Evolutionary conservation across 2,329 filamentous ascomycete species (phyloP).

Genomic region (Aspergillus neoniger): DNA sequence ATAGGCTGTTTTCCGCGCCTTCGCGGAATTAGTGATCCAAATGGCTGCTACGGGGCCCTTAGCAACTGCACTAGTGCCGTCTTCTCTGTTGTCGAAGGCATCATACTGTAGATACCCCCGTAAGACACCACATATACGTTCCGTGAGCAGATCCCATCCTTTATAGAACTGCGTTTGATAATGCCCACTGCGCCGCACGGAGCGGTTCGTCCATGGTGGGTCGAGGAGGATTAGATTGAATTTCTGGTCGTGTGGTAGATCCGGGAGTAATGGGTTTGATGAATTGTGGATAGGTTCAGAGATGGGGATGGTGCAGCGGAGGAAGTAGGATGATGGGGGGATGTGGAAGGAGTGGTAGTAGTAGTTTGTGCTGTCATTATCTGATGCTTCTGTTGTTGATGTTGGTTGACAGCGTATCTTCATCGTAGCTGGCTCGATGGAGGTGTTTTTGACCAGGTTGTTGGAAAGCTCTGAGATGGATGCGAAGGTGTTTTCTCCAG

Average conservation of each 20-base stretch:
- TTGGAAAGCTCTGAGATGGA: slow-evolving; percentile 25
- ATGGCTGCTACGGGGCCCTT: slow-evolving; percentile 51
- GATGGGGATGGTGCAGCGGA: slow-evolving; percentile 42
- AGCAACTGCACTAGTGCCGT: background rate
- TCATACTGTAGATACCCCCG: slow-evolving; percentile 42
- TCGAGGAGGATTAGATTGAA: slow-evolving; percentile 64
- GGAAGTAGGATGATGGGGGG: slow-evolving; percentile 53
- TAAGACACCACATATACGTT: slow-evolving; percentile 48
- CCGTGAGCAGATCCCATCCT: slow-evolving; percentile 31
- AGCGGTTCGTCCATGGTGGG: slow-evolving; percentile 65
- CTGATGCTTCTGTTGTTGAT: background rate
- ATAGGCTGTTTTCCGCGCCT: slow-evolving; percentile 51
- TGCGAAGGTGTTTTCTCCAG: slow-evolving; percentile 35
- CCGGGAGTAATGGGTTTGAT: slow-evolving; percentile 22
- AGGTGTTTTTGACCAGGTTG: slow-evolving; percentile 35
- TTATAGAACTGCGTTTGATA: slow-evolving; percentile 44
- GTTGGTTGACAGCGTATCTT: slow-evolving; percentile 8
- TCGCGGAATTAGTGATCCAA: slow-evolving; percentile 63
- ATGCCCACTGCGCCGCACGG: slow-evolving; percentile 55
- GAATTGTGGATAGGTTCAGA: slow-evolving; percentile 12
- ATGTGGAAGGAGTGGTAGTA: slow-evolving; percentile 39
- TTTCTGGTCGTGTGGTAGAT: slow-evolving; percentile 31
- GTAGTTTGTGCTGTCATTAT: slow-evolving; percentile 14
- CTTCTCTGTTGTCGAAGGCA: background rate
- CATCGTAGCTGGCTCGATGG: slow-evolving; percentile 19